Conservation (phyloP, 2,329 filamentous ascomycete genomes). For the Tothia fuscella region DNA sequence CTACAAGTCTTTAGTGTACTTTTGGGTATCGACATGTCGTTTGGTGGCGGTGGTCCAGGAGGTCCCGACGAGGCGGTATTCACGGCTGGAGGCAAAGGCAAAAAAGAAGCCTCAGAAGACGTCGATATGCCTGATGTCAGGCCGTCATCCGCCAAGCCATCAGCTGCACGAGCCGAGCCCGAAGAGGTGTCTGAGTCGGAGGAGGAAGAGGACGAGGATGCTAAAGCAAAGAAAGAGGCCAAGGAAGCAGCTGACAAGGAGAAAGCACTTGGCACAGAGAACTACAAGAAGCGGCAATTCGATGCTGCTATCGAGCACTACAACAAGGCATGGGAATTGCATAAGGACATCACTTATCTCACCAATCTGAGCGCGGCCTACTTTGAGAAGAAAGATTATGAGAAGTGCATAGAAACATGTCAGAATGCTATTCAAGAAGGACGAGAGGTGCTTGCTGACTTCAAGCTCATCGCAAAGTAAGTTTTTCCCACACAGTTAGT, state of each 20-base stretch:
- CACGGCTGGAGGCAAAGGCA: constrained; percentile 26
- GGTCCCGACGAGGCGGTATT: constrained; percentile 26
- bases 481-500: too few relatives aligned
- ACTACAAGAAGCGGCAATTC: constrained; percentile 97
- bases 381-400: constrained; percentile 92
- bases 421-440: constrained; percentile 83
- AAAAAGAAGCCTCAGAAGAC: constrained; percentile 53
- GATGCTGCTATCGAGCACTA: constrained; percentile 93
- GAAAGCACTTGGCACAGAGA: constrained; percentile 85
- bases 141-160: constrained; percentile 20
- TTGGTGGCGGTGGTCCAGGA: constrained; percentile 31
- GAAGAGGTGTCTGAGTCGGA: constrained; percentile 56
- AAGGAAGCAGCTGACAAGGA: constrained; percentile 90
- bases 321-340: constrained; percentile 80
- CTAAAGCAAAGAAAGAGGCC: constrained; percentile 70
- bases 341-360: constrained; percentile 95
- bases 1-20: constrained; percentile 87
- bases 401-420: constrained; percentile 76
- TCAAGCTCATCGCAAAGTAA: constrained; percentile 97
- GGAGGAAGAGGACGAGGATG: constrained; percentile 69
- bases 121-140: constrained; percentile 65
- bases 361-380: constrained; percentile 92
- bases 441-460: constrained; percentile 80
- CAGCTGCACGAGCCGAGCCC: constrained; percentile 37
- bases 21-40: constrained; percentile 85